Evolutionary conservation across 257 asterid species (phyloP).

Genomic region (Solanum piurae): DNA sequence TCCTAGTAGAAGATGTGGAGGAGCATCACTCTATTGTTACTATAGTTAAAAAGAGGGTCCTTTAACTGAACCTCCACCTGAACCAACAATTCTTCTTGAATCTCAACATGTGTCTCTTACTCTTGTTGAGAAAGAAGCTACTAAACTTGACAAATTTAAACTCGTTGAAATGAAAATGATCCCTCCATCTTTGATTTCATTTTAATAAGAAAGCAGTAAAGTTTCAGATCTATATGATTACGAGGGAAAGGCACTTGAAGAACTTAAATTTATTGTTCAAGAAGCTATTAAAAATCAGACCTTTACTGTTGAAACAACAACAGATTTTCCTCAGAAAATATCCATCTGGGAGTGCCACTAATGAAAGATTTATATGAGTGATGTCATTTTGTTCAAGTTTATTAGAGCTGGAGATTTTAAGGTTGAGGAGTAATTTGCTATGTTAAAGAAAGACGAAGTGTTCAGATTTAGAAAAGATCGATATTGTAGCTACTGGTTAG

Average conservation of each 20-base stretch:
- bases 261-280: constrained; percentile 32
- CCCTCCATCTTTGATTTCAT: constrained; percentile 42
- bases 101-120: constrained; percentile 30
- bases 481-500: too few species aligned
- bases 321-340: constrained; percentile 18
- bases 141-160: constrained; percentile 7
- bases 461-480: too few species aligned
- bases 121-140: constrained; percentile 19
- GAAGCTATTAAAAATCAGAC: constrained; percentile 29
- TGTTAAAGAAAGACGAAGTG: too few species aligned
- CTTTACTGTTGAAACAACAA: constrained; percentile 8
- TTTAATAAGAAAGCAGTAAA: constrained; percentile 65
- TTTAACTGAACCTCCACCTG: constrained; percentile 14
- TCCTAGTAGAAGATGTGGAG: constrained; percentile 3
- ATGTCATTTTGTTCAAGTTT: constrained; percentile 41
- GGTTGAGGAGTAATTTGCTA: constrained; percentile 23
- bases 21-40: constrained; percentile 15
- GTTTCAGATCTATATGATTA: constrained; percentile 52
- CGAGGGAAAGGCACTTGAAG: constrained; percentile 40
- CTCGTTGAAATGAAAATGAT: constrained; percentile 21
- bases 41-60: constrained; percentile 35
- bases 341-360: neutral
- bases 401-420: constrained; percentile 82
- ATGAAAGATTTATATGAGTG: constrained; percentile 15
- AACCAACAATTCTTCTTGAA: neutral